These are phyloP conservation scores for Stylosanthes scabra DNA, from an alignment of 331 rosid genomes.

Conservation along the genomic window DNA sequence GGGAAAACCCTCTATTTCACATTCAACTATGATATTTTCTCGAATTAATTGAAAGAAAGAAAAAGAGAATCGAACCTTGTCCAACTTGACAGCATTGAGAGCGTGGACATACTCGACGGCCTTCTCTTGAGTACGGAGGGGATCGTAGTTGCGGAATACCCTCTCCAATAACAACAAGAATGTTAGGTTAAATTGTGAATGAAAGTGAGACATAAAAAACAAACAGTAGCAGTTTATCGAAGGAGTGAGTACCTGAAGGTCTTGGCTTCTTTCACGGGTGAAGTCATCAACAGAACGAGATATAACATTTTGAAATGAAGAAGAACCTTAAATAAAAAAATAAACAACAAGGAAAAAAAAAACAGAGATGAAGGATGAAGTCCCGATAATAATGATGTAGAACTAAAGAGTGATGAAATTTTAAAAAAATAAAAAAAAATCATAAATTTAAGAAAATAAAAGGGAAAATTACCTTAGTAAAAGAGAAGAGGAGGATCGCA, in stretches of 20 bases:
- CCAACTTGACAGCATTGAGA: slow-evolving; percentile 86
- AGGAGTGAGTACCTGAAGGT: slow-evolving; percentile 67
- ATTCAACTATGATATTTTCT: background rate
- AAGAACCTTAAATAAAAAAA: too few species aligned
- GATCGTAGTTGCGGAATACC: slow-evolving; percentile 87
- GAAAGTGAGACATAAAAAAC: too few species aligned
- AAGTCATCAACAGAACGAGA: slow-evolving; percentile 86
- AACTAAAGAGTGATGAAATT: too few species aligned
- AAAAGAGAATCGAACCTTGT: slow-evolving; percentile 55
- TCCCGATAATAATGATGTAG: too few species aligned
- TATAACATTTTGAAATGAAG: too few species aligned
- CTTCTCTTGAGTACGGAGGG: slow-evolving; percentile 87
- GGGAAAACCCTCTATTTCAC: too few species aligned
- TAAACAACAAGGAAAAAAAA: too few species aligned
- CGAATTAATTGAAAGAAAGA: background rate
- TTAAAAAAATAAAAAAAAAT: too few species aligned
- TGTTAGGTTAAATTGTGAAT: background rate
- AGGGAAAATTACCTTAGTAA: too few species aligned
- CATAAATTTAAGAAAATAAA: too few species aligned
- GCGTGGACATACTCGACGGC: slow-evolving; percentile 93
- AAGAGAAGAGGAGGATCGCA: too few species aligned
- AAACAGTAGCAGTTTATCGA: background rate
- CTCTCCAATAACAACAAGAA: slow-evolving; percentile 49
- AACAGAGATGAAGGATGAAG: too few species aligned
- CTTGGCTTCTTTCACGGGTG: slow-evolving; percentile 93